phyloP scores from a whole-genome alignment of 805 yeast species.

The Kodamaea jinghongensis region DNA sequence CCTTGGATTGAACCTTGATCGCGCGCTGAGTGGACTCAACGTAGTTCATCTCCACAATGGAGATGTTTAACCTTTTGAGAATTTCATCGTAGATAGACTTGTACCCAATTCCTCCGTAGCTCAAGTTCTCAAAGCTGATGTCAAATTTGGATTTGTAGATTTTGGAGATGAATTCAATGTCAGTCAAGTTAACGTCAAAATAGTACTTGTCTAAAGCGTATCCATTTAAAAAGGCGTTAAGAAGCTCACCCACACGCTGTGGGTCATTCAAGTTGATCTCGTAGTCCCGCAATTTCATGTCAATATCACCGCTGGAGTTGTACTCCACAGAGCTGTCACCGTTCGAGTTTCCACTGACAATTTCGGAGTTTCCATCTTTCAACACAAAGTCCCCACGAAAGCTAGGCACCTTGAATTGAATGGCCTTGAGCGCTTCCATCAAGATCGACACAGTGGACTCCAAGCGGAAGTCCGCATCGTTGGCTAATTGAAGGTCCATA shows the following conservation, averaged over 20 bases:
- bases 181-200: conserved; percentile 14
- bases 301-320: conserved; percentile 3
- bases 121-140: conserved; percentile 7
- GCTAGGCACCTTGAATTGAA: conserved; percentile 5
- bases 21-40: conserved; percentile 23
- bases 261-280: conserved; percentile 14
- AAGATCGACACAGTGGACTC: conserved; percentile 7
- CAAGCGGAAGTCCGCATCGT: conserved; percentile 3
- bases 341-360: not conserved
- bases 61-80: conserved; percentile 12
- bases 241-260: conserved; percentile 13
- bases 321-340: not conserved
- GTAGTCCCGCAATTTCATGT: conserved; percentile 8
- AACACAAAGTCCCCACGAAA: not conserved
- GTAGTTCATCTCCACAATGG: conserved; percentile 15
- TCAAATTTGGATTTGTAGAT: conserved; percentile 4
- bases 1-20: conserved; percentile 18
- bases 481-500: conserved; percentile 1
- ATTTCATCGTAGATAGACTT: conserved; percentile 8
- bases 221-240: conserved; percentile 13
- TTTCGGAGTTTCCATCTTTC: not conserved
- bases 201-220: conserved; percentile 2
- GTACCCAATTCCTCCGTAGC: not conserved
- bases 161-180: conserved; percentile 12
- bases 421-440: conserved; percentile 8